phyloP scores from a whole-genome alignment of 2,329 filamentous ascomycete genomes.

The Colletotrichum magnum region DNA sequence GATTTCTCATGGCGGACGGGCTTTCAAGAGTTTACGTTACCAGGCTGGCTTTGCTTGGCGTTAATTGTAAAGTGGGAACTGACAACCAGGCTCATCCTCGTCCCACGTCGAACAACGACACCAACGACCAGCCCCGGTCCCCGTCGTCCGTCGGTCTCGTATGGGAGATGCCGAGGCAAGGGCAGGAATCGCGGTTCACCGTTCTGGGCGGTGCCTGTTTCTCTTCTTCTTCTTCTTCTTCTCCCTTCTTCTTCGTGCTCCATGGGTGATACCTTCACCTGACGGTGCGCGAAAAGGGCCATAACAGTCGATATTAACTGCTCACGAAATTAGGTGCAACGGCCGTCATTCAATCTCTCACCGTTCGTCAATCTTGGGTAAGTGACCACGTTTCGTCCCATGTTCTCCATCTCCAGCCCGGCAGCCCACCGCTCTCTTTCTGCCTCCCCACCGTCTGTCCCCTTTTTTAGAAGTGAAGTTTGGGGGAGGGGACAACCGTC shows the following conservation, averaged over 20 bases:
- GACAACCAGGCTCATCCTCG: slow-evolving; percentile 27
- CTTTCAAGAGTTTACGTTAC: not conserved
- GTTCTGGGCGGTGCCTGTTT: not conserved
- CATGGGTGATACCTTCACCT: slow-evolving; percentile 34
- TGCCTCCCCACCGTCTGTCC: not conserved
- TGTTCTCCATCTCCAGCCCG: slow-evolving; percentile 1
- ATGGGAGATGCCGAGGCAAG: slow-evolving; percentile 35
- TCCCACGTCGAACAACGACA: not conserved
- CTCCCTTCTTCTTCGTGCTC: not conserved
- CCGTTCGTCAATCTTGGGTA: slow-evolving; percentile 29
- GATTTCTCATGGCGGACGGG: not conserved
- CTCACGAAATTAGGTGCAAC: slow-evolving; percentile 27
- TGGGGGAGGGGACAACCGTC: slow-evolving; percentile 14
- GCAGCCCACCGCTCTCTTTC: not conserved
- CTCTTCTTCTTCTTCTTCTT: too few species aligned
- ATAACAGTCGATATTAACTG: slow-evolving; percentile 23
- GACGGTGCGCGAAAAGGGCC: slow-evolving; percentile 2
- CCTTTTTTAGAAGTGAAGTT: too few species aligned
- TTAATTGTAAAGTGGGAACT: slow-evolving; percentile 14
- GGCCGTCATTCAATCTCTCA: slow-evolving; percentile 5
- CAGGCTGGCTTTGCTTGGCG: not conserved
- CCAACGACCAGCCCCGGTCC: not conserved
- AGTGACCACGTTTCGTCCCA: slow-evolving; percentile 34
- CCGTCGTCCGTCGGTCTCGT: slow-evolving; percentile 6
- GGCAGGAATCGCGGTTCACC: not conserved